Evolutionary conservation across 2,329 filamentous ascomycete genomes (phyloP), one percentile per base, ranked within the genome.

Genomic region (Epichloe typhina): DNA sequence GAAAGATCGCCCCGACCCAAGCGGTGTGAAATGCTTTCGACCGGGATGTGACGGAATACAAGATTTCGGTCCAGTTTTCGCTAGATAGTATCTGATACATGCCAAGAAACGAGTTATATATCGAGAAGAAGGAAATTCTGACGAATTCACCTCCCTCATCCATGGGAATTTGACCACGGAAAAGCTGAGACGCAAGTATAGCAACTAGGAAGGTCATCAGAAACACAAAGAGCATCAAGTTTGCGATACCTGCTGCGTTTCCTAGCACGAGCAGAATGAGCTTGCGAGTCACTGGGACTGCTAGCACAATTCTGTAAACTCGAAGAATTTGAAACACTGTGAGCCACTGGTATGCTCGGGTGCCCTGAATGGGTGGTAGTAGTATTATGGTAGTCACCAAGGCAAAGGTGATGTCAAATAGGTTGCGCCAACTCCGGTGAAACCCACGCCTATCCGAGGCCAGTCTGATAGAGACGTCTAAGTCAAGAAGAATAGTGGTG

Each of bases 1-100:
- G 76, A 59, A 98, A 96, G 1, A 87, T 76, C 8, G 91, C 89
- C 9, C 87, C 89, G 51, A 97, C 89, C 91, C 93, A 97, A 8
- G 86, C 79, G n/a, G 87, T 94, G 39, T 82, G 75, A 57, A 75
- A 80, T 5, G 63, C 60, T 9, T 75, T 75, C 9, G 86, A 83
- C 59, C 80, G 84, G 5, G 77, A 71, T 0, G 89, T 95, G 40
- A 90, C 81, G 52, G 79, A 82, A 69, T 95, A 98, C 51, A 98
- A 69, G 44, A 96, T 86, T 0, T 70, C 70, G 0, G 94, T 98
- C 93, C 93, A 98, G 62, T 95, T 88, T 64, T 98, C 93, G 60
- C 88, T 96, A 9, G 93, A 96, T 43, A 98, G 72, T 33, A 98
- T 81, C 67, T 96, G 88, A 64, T 98, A 98, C 89, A 98, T 97